Conservation (phyloP, 805 yeast species). For the Danielozyma ontarioensis region DNA sequence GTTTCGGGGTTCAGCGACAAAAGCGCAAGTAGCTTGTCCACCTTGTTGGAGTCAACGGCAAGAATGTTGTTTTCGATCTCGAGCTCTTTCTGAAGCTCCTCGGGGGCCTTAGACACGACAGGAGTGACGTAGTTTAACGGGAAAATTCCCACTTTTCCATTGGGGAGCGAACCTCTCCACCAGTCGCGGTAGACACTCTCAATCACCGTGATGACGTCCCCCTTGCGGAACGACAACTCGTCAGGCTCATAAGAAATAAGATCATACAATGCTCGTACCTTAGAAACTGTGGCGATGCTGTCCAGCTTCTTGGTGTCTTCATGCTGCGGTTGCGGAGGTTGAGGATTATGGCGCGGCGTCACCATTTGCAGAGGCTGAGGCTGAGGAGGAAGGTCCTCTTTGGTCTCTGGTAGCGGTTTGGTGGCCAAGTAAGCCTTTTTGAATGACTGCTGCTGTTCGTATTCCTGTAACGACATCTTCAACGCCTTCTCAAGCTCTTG, state of each 20-base stretch:
- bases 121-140: conserved; percentile 90
- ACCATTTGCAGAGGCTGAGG: not conserved
- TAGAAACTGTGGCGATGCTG: conserved; percentile 45
- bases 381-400: conserved; percentile 1
- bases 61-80: conserved; percentile 51
- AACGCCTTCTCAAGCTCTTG: conserved; percentile 74
- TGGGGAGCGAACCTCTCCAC: conserved; percentile 83
- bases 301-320: conserved; percentile 8
- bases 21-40: conserved; percentile 65
- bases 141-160: conserved; percentile 80
- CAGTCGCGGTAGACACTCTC: conserved; percentile 89
- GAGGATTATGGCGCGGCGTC: not conserved
- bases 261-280: conserved; percentile 84
- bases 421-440: conserved; percentile 20
- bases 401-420: conserved; percentile 34
- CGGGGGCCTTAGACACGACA: conserved; percentile 57
- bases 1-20: conserved; percentile 30
- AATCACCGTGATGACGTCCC: conserved; percentile 81
- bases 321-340: not conserved
- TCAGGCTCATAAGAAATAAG: conserved; percentile 74
- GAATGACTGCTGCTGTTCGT: conserved; percentile 34
- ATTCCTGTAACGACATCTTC: conserved; percentile 66
- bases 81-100: conserved; percentile 49
- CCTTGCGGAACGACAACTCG: conserved; percentile 80
- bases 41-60: conserved; percentile 45